Base-by-base conservation (phyloP, 441 rosid species). In the Erysimum cheiri region DNA sequence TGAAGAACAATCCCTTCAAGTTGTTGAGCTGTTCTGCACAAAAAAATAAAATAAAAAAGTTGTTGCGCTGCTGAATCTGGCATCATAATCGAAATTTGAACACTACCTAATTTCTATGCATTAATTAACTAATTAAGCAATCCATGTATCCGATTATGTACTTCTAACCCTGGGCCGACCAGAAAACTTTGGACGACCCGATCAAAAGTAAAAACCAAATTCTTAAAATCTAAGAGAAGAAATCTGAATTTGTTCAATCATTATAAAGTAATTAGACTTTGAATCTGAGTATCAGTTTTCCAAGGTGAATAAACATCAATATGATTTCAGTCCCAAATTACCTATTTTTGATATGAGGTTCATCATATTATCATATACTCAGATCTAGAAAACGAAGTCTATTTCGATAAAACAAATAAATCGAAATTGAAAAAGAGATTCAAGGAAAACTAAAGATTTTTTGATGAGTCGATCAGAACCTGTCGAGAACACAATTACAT, bases 291-390 rank as follows among this genome's bases (percentile, higher is more conserved):
- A 60, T 71, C 80, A 76, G 76, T 44, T 76, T 73, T 76, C 80
- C 80, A 76, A 76, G 80, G 76, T 71, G 80, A 64, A 71, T 74
- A 70, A 46, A 32, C 80, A 76, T 76, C 80, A 76, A 59, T 59
- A 3, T 44, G 15, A 44, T 3, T 12, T 76, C 80, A 76, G 80
- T 43, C 15, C 60, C 72, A 76, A 46, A 76, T 28, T 28, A 76
- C 76, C 69, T 59, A 71, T 66, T 67, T 60, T 63, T 52, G 33
- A 2, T 4, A 50, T 70, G 61, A 10, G 72, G 64, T 64, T 70
- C 75, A 70, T 76, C 79, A 65, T 60, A 29, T 48, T n/a, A n/a
- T n/a, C n/a, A n/a, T n/a, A n/a, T n/a, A 24, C 35, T 33, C 76
- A 71, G 60, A 66, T 65, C 6, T 36, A 36, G 19, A 54, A 53